phyloP scores from a whole-genome alignment of 176 grass and related monocot species.

The Phoenix dactylifera region DNA sequence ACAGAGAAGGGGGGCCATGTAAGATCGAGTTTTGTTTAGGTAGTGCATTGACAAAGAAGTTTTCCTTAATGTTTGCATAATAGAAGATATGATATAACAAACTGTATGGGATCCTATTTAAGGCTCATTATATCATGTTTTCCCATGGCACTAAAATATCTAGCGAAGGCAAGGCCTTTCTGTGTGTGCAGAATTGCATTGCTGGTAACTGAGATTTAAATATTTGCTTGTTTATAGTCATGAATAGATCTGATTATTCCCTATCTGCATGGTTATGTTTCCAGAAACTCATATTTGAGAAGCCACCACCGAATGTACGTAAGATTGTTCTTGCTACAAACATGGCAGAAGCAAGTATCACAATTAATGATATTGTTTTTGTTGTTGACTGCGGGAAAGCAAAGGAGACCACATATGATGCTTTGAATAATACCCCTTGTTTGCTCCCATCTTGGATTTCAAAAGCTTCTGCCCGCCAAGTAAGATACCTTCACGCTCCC shows the following conservation, averaged over 20 bases:
- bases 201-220: too few species aligned
- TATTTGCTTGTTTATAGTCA: neutral
- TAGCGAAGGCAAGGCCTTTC: too few species aligned
- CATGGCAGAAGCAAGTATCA: conserved; percentile 99
- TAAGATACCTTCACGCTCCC: conserved; percentile 16
- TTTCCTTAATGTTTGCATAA: too few species aligned
- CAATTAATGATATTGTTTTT: conserved; percentile 96
- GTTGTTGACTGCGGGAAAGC: conserved; percentile 97
- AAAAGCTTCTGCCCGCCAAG: conserved; percentile 92
- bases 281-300: conserved; percentile 93
- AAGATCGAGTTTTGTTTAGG: too few species aligned
- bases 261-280: conserved; percentile 9
- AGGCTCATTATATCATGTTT: too few species aligned
- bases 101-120: too few species aligned
- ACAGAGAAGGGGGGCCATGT: too few species aligned
- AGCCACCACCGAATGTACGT: conserved; percentile 70
- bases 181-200: too few species aligned
- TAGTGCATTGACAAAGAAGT: too few species aligned
- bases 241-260: neutral
- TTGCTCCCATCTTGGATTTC: conserved; percentile 99
- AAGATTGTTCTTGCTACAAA: conserved; percentile 96
- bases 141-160: too few species aligned
- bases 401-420: conserved; percentile 95
- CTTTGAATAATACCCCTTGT: conserved; percentile 96
- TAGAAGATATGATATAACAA: too few species aligned